Base-by-base conservation (phyloP, 495 filamentous ascomycete genomes). In the Umbilicaria muhlenbergii region DNA sequence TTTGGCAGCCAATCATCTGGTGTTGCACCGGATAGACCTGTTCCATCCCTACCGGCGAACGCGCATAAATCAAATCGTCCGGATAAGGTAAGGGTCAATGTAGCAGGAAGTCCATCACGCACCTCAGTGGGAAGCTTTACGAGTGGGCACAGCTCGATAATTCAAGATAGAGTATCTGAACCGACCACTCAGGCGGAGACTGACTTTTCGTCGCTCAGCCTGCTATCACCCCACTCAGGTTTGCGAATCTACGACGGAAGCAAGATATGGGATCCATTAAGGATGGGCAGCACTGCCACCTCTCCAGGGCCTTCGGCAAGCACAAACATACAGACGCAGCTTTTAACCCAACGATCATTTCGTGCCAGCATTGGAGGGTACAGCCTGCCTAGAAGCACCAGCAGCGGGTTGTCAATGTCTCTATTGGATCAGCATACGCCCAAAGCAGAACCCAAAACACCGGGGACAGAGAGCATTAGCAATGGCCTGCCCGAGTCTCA, bases 121-220 rank as follows among this genome's bases (percentile, higher is more conserved):
- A 50, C 64, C 18, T 70, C 68, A 3, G 64, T 59, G 0, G 56
- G 64, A 42, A 71, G 67, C 41, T 44, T 69, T 1, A 62, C 68
- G 41, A 71, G 66, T 7, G 67, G 61, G 1, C 60, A 69, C 44
- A 72, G 67, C 43, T 69, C 67, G 2, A 66, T 71, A 34, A 46
- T 72, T n/a, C 61, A 69, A 12, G 68, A 66, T 28, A 54, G 53
- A 12, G 34, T 21, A 32, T 45, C 45, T 6, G 36, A 48, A 15
- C 18, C 35, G 5, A 41, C 46, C 32, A 46, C 48, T n/a, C 42
- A 45, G 1, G 24, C 48, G 5, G 42, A 43, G n/a, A 49, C 51
- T 11, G 41, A 53, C 24, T 13, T 45, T 14, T 44, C 44, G 7
- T 51, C 51, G 7, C 42, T 39, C 13, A 41, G 38, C 16, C 11